These are phyloP conservation scores for Silybum marianum DNA, from an alignment of 129 eudicot genomes.

Conservation along the genomic window DNA sequence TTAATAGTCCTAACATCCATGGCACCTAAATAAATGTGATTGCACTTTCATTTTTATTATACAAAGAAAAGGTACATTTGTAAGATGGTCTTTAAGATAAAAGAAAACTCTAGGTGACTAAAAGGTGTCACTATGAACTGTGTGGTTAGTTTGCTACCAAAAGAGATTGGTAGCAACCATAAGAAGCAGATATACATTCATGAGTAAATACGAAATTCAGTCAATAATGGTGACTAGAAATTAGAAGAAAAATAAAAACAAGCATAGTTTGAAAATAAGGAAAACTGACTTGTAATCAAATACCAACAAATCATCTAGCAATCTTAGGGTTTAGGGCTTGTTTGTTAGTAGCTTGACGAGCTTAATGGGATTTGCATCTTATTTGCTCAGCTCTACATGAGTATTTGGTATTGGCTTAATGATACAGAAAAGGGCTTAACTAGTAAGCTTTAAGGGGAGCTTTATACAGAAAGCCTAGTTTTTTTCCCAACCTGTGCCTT, in stretches of 20 bases:
- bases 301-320: background rate
- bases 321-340: background rate
- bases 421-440: too few relatives aligned
- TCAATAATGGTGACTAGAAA: background rate
- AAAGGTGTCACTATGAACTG: background rate
- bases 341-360: too few relatives aligned
- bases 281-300: background rate
- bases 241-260: background rate
- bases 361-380: too few relatives aligned
- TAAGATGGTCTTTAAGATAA: background rate
- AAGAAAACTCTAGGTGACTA: background rate
- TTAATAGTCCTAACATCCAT: constrained; percentile 6
- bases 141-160: background rate
- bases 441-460: too few relatives aligned
- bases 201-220: background rate
- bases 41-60: background rate
- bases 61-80: background rate
- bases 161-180: background rate
- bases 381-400: too few relatives aligned
- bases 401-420: too few relatives aligned
- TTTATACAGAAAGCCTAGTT: too few relatives aligned
- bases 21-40: background rate
- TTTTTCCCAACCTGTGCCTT: too few relatives aligned
- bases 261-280: background rate
- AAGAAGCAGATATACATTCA: background rate